phyloP scores from a whole-genome alignment of 495 filamentous ascomycete species.

The Xylaria acuta region DNA sequence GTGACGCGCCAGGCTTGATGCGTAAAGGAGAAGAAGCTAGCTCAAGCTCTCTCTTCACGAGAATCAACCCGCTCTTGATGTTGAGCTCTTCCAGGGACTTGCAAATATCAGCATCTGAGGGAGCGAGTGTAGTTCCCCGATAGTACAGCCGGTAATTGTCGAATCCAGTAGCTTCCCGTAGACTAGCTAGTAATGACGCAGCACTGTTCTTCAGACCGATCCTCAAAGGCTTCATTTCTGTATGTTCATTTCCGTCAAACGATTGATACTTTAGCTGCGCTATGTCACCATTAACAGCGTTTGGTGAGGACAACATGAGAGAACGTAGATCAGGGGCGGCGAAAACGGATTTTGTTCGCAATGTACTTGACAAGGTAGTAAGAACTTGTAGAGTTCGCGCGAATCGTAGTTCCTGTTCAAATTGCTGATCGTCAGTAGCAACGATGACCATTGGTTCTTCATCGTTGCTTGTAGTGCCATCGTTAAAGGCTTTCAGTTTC shows the following conservation, averaged over 20 bases:
- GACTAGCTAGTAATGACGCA: conserved; percentile 66
- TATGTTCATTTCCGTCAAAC: conserved; percentile 65
- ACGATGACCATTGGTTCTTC: conserved; percentile 59
- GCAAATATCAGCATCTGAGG: conserved; percentile 55
- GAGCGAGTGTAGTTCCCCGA: conserved; percentile 55
- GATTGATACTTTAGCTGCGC: conserved; percentile 76
- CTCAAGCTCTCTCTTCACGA: conserved; percentile 58
- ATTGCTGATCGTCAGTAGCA: conserved; percentile 49
- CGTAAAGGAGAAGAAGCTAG: conserved; percentile 37
- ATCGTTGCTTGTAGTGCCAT: conserved; percentile 50
- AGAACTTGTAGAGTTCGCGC: conserved; percentile 66
- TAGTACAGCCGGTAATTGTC: conserved; percentile 66
- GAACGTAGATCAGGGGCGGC: conserved; percentile 55
- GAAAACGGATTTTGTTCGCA: conserved; percentile 56
- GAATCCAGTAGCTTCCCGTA: conserved; percentile 73
- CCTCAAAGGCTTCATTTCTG: conserved; percentile 61
- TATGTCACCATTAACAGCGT: conserved; percentile 59
- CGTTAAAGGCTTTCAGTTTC: conserved; percentile 58
- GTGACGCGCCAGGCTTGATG: conserved; percentile 51
- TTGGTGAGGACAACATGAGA: conserved; percentile 47
- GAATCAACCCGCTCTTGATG: conserved; percentile 66
- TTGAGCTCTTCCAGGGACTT: conserved; percentile 63
- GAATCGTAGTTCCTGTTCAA: conserved; percentile 65
- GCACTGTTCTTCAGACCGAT: conserved; percentile 76
- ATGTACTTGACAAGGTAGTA: conserved; percentile 52